These are phyloP conservation scores for Takashimella koratensis DNA, from an alignment of 1,284 basidiomycete species.

Conservation along the genomic window DNA sequence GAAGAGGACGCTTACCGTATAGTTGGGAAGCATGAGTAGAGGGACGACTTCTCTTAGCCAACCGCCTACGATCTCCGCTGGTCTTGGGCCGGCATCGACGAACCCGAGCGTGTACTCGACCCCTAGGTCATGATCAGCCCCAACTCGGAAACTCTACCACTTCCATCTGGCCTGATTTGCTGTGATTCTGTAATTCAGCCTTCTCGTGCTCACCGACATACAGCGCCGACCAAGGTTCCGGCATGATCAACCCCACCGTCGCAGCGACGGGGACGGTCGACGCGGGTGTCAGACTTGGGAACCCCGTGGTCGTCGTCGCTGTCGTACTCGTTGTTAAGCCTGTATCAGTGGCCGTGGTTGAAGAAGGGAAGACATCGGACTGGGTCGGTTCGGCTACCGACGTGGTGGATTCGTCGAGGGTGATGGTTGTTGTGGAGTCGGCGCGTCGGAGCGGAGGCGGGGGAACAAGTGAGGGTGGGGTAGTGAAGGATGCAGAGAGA, in stretches of 20 bases:
- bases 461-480: too few relatives aligned
- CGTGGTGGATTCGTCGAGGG: background rate
- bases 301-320: background rate
- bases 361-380: too few relatives aligned
- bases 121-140: slow-evolving; percentile 18
- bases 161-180: too few relatives aligned
- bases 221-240: slow-evolving; percentile 33
- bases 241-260: slow-evolving; percentile 47
- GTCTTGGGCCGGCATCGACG: slow-evolving; percentile 37
- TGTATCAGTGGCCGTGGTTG: too few relatives aligned
- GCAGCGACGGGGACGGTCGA: slow-evolving; percentile 27
- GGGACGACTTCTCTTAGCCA: slow-evolving; percentile 43
- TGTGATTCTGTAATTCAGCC: background rate
- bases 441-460: too few relatives aligned
- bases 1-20: slow-evolving; percentile 22
- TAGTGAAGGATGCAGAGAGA: too few relatives aligned
- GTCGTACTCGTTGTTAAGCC: background rate
- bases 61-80: slow-evolving; percentile 34
- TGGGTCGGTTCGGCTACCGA: too few relatives aligned
- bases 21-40: slow-evolving; percentile 36
- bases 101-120: slow-evolving; percentile 44
- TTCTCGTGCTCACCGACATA: slow-evolving; percentile 31
- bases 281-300: slow-evolving; percentile 10
- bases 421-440: slow-evolving; percentile 1
- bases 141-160: too few relatives aligned